Evolutionary conservation across 2,329 filamentous ascomycete genomes (phyloP), one percentile per base, ranked within the genome.

Genomic region (Dactylellina parvicollis): DNA sequence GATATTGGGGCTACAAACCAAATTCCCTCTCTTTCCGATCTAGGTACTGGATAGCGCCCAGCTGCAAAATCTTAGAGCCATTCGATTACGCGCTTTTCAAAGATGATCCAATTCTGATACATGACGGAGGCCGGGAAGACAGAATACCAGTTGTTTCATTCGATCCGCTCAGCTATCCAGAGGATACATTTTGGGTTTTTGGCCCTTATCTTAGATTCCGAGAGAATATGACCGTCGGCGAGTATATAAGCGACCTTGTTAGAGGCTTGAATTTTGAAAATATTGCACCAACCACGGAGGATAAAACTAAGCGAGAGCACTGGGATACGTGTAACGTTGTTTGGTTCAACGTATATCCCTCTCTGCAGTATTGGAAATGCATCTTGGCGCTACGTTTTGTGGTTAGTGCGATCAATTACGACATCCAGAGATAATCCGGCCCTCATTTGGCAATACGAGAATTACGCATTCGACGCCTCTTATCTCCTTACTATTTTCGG

Each of bases 41-140:
- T 12, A 47, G 26, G 7, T 26, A 32, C 14, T 61, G 56, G 55
- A 34, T 54, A 12, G 38, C 24, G 2, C 65, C 65, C n/a, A 40
- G 44, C 18, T 62, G 56, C 24, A 56, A 30, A 22, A 10, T 70
- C 20, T 4, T 62, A 12, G 12, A 56, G 9, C 47, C 55, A 5
- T 62, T 56, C 28, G 56, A 70, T 44, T 70, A 70, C 16, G 22
- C n/a, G 7, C n/a, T 62, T 7, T 70, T 47, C 16, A 70, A 70
- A 44, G 22, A 70, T 49, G 65, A 70, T 4, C 65, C 65, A 18
- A 34, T 70, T 32, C 10, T 70, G 4, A 38, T 54, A 10, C 52
- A 61, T 20, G 38, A 46, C 2, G 20, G 40, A 4, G 64, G 55
- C 20, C 44, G 8, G 57, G 30, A 9, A 20, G 8, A 5, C 4